A percentile compares a stretch with the other conserved stretches of the same genome.
These are phyloP conservation scores for Babesia microti DNA, from an alignment of 169 alveolate species.

Conservation along the genomic window DNA sequence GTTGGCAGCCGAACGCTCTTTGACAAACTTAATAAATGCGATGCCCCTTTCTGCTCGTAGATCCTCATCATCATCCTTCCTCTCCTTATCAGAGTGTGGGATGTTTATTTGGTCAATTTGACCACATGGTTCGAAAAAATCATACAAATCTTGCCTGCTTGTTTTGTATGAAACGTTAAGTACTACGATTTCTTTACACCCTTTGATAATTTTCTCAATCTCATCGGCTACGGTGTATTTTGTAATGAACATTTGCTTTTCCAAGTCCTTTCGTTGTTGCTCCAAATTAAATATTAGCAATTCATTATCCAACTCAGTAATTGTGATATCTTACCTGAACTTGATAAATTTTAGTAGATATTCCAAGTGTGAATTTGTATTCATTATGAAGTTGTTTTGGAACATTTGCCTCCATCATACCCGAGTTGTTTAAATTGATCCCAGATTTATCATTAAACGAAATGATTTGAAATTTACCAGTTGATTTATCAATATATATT, in stretches of 20 bases:
- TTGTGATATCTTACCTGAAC: too few relatives aligned
- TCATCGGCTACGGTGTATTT: constrained; percentile 2
- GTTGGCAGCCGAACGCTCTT: constrained; percentile 7
- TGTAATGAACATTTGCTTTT: constrained; percentile 2
- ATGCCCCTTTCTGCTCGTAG: constrained; percentile 13
- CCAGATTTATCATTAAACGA: constrained; percentile 6
- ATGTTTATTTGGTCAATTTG: constrained; percentile 6
- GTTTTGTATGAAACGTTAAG: constrained; percentile 19
- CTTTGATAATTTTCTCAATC: constrained; percentile 12
- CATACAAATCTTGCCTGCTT: constrained; percentile 15
- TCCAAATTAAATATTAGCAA: neutral
- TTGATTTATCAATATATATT: constrained; percentile 9
- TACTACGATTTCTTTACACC: constrained; percentile 16
- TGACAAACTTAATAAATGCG: constrained; percentile 16
- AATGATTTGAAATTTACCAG: constrained; percentile 10
- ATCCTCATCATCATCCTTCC: constrained; percentile 13
- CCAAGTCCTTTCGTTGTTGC: neutral
- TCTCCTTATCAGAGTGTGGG: constrained; percentile 6
- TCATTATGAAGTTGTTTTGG: constrained; percentile 5
- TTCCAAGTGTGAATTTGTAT: constrained; percentile 17
- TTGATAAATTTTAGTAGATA: constrained; percentile 14
- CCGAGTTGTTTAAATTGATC: neutral
- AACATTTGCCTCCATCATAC: constrained; percentile 4
- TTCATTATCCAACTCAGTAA: constrained; percentile 2
- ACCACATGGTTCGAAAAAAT: constrained; percentile 18